Evolutionary conservation across 192 early-diverging fungal species (phyloP), one percentile per base, ranked within the genome.

Genomic region (Coemansia guatemalensis): DNA sequence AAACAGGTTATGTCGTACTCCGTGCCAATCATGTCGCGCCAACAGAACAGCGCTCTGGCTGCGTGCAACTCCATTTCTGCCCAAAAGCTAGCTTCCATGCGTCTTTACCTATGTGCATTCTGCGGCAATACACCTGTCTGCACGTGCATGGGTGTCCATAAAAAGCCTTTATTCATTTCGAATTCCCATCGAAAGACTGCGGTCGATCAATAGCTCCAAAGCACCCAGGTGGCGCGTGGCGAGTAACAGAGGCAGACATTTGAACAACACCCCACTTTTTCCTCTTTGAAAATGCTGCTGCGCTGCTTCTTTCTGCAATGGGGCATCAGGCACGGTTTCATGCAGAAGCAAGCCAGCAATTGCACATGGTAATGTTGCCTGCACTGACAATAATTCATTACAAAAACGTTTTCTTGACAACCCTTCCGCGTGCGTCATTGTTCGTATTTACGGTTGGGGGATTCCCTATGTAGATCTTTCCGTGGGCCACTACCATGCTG

Each of bases 391-490:
- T 27, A 53, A 6, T 53, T 23, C 5, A 53, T 53, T 44, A 44
- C 51, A 12, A 14, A 12, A 53, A 53, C 26, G 51, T 53, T 53
- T 53, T 23, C 51, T 27, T 53, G 51, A 44, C 39, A 44, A 44
- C 39, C 39, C 39, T 44, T 44, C 39, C 14, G 39, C 12, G 14
- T 44, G 14, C 14, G 39, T 17, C 39, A 44, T 48, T 59, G 41
- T 23, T 5, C 48, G 25, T 56, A 29, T 33, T 60, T 29, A 29
- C 14, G 8, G 9, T 44, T 44, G 39, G 39, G 39, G 39, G 39
- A 44, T 44, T 44, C 4, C 44, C 24, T 29, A 26, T 70, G 65
- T 81, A 81, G 78, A 75, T 81, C 54, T 81, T 81, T 29, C 78
- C 78, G 11, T 81, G 78, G 78, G 78, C 73, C 2, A 64, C 65